Evolutionary conservation across 768 basidiomycete species (phyloP).

Genomic region (Suillus hirtellus): DNA sequence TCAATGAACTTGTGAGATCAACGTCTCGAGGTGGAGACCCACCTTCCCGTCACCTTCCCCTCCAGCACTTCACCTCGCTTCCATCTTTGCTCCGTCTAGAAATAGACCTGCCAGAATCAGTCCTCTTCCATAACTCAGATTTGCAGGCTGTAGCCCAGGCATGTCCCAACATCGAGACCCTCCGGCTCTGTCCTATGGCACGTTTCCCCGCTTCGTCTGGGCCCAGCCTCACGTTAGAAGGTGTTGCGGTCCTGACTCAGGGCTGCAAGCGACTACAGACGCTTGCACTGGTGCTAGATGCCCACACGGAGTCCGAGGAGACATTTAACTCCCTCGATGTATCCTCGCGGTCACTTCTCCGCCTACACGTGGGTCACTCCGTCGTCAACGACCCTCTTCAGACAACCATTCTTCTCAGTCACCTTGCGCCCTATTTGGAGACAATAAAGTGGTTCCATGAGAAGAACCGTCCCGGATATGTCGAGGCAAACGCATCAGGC

Average conservation of each 20-base stretch:
- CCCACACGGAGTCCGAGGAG: slow-evolving; percentile 44
- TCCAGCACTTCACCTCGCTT: slow-evolving; percentile 57
- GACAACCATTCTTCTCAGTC: slow-evolving; percentile 71
- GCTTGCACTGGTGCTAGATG: slow-evolving; percentile 65
- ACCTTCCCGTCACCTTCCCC: slow-evolving; percentile 58
- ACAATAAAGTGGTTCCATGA: slow-evolving; percentile 76
- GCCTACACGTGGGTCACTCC: slow-evolving; percentile 77
- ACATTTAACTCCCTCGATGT: slow-evolving; percentile 46
- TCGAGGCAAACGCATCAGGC: slow-evolving; percentile 62
- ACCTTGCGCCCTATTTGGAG: slow-evolving; percentile 72
- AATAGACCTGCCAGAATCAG: slow-evolving; percentile 77
- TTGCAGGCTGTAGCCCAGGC: slow-evolving; percentile 56
- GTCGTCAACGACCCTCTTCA: slow-evolving; percentile 70
- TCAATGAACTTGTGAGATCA: slow-evolving; percentile 78
- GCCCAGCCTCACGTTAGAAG: slow-evolving; percentile 63
- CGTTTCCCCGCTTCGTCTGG: slow-evolving; percentile 56
- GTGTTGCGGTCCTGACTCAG: slow-evolving; percentile 57
- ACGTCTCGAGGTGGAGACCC: slow-evolving; percentile 64
- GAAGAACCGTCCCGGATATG: slow-evolving; percentile 68
- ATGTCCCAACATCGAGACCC: slow-evolving; percentile 68
- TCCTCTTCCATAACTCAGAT: slow-evolving; percentile 63
- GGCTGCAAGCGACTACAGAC: slow-evolving; percentile 65
- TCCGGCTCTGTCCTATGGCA: slow-evolving; percentile 66
- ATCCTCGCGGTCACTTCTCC: slow-evolving; percentile 66
- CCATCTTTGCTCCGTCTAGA: slow-evolving; percentile 62